Conservation (phyloP, 73 alveolate species). For the Chromera velia region DNA sequence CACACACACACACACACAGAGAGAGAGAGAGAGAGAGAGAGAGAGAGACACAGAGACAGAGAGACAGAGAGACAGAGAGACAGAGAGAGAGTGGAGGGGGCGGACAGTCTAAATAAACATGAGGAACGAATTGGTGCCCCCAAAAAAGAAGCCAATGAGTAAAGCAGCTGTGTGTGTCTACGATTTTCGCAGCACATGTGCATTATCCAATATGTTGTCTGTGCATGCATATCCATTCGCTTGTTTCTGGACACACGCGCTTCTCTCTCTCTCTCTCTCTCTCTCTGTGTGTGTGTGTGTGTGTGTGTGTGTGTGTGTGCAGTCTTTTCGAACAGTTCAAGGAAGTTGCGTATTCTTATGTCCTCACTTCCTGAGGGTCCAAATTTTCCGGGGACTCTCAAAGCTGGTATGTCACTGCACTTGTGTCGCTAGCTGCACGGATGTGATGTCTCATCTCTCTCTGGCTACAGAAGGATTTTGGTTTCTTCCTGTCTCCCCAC, state of each 20-base stretch:
- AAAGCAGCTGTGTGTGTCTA: no score
- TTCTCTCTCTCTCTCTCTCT: neutral
- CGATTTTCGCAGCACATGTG: no score
- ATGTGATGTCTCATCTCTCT: no score
- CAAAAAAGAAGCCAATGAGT: no score
- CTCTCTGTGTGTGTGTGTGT: neutral
- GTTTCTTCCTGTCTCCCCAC: no score
- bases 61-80: neutral
- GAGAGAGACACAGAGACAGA: neutral
- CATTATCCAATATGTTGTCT: no score
- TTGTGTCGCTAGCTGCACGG: neutral
- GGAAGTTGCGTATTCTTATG: neutral
- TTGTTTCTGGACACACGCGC: neutral
- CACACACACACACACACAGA: neutral
- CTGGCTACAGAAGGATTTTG: no score
- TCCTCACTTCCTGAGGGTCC: no score
- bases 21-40: neutral
- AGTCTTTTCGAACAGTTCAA: neutral
- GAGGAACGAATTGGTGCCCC: no score
- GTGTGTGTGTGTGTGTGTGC: neutral
- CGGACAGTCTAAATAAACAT: no score
- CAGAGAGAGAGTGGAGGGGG: neutral
- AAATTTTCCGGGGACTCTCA: no score
- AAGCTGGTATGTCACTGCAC: neutral
- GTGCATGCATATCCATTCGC: neutral